These are phyloP conservation scores for Cunninghamia lanceolata DNA, from an alignment of 75 land plant genomes.

Conservation along the genomic window DNA sequence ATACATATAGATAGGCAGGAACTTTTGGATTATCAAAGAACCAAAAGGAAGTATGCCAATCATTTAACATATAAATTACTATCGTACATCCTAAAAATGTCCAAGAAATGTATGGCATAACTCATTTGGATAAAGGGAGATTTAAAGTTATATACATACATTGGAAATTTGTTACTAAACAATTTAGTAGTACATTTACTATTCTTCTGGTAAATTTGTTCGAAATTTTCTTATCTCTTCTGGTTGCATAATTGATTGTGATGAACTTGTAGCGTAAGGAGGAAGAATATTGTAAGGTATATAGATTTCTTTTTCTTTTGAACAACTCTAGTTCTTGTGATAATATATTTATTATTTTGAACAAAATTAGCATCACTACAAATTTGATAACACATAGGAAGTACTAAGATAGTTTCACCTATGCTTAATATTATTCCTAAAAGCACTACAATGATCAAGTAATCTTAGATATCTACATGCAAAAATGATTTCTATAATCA, in stretches of 20 bases:
- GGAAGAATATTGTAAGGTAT: too few relatives aligned
- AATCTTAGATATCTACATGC: too few relatives aligned
- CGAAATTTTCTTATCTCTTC: constrained; percentile 26
- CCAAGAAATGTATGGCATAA: neutral
- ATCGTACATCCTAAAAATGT: too few relatives aligned
- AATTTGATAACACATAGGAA: neutral
- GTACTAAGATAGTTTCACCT: neutral
- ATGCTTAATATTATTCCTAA: neutral
- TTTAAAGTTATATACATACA: too few relatives aligned
- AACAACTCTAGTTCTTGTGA: constrained; percentile 85
- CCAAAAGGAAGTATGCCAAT: neutral
- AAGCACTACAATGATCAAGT: neutral
- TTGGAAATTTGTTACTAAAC: too few relatives aligned
- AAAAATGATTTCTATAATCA: too few relatives aligned
- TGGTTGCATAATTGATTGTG: constrained; percentile 78
- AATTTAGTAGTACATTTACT: neutral
- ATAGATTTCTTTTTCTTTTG: constrained; percentile 90
- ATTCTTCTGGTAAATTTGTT: neutral
- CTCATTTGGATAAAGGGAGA: neutral
- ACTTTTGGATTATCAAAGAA: too few relatives aligned
- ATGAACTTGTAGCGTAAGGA: constrained; percentile 87
- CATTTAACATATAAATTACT: too few relatives aligned
- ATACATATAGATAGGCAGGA: too few relatives aligned
- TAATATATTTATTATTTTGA: constrained; percentile 58
- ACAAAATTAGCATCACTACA: neutral